A percentile compares a stretch with the other conserved stretches of the same genome.
Conservation (phyloP, 192 early-diverging fungal species). For the Pilaira anomala region DNA sequence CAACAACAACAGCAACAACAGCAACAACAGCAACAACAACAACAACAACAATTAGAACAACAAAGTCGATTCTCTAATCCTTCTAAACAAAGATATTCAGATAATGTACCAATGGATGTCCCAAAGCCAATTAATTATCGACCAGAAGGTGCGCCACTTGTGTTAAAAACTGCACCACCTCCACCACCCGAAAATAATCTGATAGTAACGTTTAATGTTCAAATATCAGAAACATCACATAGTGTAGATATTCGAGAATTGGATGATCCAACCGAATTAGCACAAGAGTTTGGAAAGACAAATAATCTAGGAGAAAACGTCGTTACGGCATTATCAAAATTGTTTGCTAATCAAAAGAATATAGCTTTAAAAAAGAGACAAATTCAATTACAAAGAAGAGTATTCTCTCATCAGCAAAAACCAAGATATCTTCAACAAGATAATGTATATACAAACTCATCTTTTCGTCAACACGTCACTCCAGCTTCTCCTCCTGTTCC, state of each 20-base stretch:
- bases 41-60: not conserved
- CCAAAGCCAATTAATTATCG: slow-evolving; percentile 10
- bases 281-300: not conserved
- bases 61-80: slow-evolving; percentile 7
- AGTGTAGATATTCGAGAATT: not conserved
- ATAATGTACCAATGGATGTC: not conserved
- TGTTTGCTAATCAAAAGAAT: not conserved
- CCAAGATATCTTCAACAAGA: not conserved
- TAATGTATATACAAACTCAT: not conserved
- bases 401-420: not conserved
- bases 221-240: not conserved
- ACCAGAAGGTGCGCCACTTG: not conserved
- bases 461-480: not conserved
- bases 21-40: not conserved
- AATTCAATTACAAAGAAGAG: not conserved
- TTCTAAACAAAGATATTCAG: slow-evolving; percentile 6
- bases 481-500: not conserved
- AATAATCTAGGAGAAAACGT: not conserved
- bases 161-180: not conserved
- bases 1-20: not conserved
- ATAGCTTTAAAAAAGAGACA: not conserved
- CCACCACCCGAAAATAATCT: slow-evolving; percentile 1
- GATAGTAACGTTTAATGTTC: not conserved
- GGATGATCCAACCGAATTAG: not conserved
- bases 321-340: not conserved